Base-by-base conservation (phyloP, 78 protist species). In the Creolimax fragrantissima region DNA sequence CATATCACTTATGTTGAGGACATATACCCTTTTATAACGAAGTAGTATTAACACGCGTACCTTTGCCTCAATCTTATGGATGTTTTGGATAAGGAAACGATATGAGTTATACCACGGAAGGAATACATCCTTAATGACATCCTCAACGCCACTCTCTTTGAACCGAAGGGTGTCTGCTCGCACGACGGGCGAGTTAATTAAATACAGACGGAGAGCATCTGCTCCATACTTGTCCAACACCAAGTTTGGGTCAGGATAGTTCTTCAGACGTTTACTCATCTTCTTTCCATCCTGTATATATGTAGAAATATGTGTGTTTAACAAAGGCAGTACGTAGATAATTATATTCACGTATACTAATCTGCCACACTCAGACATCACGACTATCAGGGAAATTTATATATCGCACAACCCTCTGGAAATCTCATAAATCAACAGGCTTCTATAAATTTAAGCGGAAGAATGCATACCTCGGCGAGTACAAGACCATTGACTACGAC, bases 401-500 rank as follows among this genome's bases (percentile, higher is more conserved):
- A n/a, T n/a, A n/a, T n/a, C n/a, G n/a, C n/a, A n/a, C n/a, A n/a
- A n/a, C n/a, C n/a, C n/a, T n/a, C n/a, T n/a, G n/a, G n/a, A n/a
- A n/a, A n/a, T n/a, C n/a, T n/a, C n/a, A n/a, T n/a, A n/a, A n/a
- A n/a, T n/a, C n/a, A n/a, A n/a, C n/a, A n/a, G n/a, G n/a, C n/a
- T n/a, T n/a, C n/a, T n/a, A n/a, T n/a, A n/a, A n/a, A n/a, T n/a
- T n/a, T n/a, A n/a, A n/a, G n/a, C n/a, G n/a, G n/a, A n/a, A n/a
- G n/a, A n/a, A n/a, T n/a, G n/a, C n/a, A n/a, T n/a, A n/a, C n/a
- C 89, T 85, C 93, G 41, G 99, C 99, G 6, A 99, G 96, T 2
- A 99, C 99, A 24, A 99, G 95, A n/a, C 99, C 99, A 93, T 98
- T 99, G 67, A 97, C 99, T 89, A 99, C 96, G 36, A 98, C 94